phyloP scores from a whole-genome alignment of 495 filamentous ascomycete genomes.

The Usnea hakonensis region DNA sequence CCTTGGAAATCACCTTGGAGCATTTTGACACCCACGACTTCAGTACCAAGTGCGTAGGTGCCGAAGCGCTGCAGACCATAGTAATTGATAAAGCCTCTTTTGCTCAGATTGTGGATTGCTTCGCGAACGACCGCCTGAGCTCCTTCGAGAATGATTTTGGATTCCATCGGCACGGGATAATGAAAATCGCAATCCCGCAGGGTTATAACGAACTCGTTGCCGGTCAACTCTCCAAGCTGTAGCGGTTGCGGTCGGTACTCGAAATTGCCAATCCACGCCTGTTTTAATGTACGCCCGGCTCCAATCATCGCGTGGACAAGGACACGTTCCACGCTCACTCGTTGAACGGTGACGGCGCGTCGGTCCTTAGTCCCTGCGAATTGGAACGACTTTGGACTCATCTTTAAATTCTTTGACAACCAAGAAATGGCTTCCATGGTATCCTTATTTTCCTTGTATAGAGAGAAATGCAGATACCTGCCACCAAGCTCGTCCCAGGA shows the following conservation, averaged over 20 bases:
- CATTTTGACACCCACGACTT: constrained; percentile 73
- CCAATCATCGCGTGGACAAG: constrained; percentile 53
- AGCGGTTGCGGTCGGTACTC: constrained; percentile 60
- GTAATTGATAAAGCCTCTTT: constrained; percentile 88
- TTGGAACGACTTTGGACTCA: constrained; percentile 61
- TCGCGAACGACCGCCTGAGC: constrained; percentile 48
- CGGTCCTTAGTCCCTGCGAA: constrained; percentile 95
- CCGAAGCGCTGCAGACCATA: constrained; percentile 94
- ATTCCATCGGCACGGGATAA: constrained; percentile 36
- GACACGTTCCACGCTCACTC: constrained; percentile 64
- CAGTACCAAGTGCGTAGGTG: constrained; percentile 71
- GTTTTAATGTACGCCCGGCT: constrained; percentile 55
- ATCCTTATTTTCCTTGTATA: constrained; percentile 98
- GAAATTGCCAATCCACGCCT: constrained; percentile 68
- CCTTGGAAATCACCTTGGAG: constrained; percentile 71
- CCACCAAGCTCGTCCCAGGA: constrained; percentile 61
- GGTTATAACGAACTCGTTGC: constrained; percentile 89
- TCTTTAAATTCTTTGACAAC: constrained; percentile 58
- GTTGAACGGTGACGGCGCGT: constrained; percentile 78
- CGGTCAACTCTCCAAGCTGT: constrained; percentile 70
- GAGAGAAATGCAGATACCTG: constrained; percentile 80
- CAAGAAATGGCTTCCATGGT: constrained; percentile 86
- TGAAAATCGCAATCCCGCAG: constrained; percentile 71
- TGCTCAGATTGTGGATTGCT: constrained; percentile 45
- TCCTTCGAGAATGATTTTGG: constrained; percentile 30